Conservation (phyloP, 2,329 filamentous ascomycete species). For the Paecilomyces dactylethromorphus region DNA sequence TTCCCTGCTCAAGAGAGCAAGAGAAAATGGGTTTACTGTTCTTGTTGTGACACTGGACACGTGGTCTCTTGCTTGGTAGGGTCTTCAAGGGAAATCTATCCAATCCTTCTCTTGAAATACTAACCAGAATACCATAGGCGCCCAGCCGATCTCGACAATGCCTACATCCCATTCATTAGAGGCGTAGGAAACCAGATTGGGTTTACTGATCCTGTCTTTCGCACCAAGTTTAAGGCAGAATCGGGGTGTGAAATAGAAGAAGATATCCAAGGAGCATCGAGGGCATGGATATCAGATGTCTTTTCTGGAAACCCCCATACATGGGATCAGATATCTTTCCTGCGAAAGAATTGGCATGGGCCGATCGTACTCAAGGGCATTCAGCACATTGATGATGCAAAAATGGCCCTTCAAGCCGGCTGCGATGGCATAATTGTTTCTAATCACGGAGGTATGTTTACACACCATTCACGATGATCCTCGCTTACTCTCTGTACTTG, state of each 20-base stretch:
- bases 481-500: neutral
- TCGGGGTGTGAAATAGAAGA: conserved; percentile 42
- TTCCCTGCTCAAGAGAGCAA: conserved; percentile 57
- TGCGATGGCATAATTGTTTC: conserved; percentile 46
- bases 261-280: conserved; percentile 43
- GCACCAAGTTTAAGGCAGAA: conserved; percentile 47
- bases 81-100: neutral
- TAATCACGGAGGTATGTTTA: conserved; percentile 44
- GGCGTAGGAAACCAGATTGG: conserved; percentile 56
- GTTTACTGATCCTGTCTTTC: conserved; percentile 62
- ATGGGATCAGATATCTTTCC: conserved; percentile 56
- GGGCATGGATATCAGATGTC: conserved; percentile 47
- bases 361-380: conserved; percentile 59
- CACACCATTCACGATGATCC: neutral
- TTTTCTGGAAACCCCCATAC: conserved; percentile 49
- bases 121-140: conserved; percentile 26
- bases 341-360: conserved; percentile 56
- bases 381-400: conserved; percentile 45
- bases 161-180: conserved; percentile 47
- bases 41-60: conserved; percentile 70
- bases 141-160: conserved; percentile 59
- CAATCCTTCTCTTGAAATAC: neutral
- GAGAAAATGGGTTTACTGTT: conserved; percentile 55
- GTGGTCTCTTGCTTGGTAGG: conserved; percentile 57
- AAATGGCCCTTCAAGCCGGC: conserved; percentile 36